phyloP scores from a whole-genome alignment of 2,329 filamentous ascomycete species.

The Clarireedia monteithiana region DNA sequence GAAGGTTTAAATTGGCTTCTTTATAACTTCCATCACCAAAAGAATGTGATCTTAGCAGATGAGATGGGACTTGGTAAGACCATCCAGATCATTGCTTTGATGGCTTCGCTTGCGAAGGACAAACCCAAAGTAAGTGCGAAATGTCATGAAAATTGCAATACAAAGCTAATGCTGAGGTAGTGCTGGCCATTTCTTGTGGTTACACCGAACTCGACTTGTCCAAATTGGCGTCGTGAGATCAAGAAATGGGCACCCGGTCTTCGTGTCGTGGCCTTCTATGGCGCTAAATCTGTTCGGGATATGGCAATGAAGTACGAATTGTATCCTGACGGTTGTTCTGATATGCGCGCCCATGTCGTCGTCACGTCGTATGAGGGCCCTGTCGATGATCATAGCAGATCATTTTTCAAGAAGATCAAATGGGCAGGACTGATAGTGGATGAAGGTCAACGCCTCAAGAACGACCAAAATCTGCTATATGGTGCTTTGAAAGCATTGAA shows the following conservation, averaged over 20 bases:
- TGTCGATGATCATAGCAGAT: constrained; percentile 59
- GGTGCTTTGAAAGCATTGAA: constrained; percentile 62
- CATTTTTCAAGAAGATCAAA: constrained; percentile 59
- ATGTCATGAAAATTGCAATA: constrained; percentile 32
- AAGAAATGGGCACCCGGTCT: constrained; percentile 85
- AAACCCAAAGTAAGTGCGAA: constrained; percentile 35
- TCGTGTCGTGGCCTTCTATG: constrained; percentile 88
- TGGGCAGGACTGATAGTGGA: constrained; percentile 91
- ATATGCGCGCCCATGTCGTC: constrained; percentile 82
- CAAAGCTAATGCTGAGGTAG: constrained; percentile 36
- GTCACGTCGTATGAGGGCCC: constrained; percentile 93
- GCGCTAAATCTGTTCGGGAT: constrained; percentile 64
- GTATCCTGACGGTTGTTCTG: constrained; percentile 57
- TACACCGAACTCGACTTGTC: constrained; percentile 88
- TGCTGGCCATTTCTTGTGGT: constrained; percentile 92
- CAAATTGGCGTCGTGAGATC: constrained; percentile 97
- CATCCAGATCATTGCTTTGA: constrained; percentile 79
- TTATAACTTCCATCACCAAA: constrained; percentile 74
- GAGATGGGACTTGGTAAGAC: constrained; percentile 99
- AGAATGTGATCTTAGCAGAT: constrained; percentile 87
- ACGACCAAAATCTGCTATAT: constrained; percentile 80
- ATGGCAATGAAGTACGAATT: constrained; percentile 79
- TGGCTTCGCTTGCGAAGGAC: constrained; percentile 64
- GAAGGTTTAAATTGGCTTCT: constrained; percentile 94
- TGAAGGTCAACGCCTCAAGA: constrained; percentile 92